These are phyloP conservation scores for Stipa capillata DNA, from an alignment of 176 grass and related monocot genomes.

Conservation along the genomic window DNA sequence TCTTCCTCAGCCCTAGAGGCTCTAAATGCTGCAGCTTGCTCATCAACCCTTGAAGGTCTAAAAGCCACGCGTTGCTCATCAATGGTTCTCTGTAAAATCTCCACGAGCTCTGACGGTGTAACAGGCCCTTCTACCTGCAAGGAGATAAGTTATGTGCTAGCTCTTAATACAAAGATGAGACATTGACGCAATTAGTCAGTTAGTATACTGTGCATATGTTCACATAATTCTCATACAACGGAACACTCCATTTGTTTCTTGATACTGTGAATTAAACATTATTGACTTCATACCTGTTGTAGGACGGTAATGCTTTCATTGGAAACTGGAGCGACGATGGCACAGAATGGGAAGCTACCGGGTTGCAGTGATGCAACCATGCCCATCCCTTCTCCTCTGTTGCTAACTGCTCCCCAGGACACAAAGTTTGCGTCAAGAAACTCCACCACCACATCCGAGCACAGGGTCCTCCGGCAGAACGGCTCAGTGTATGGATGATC, in stretches of 20 bases:
- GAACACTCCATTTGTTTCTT: not conserved
- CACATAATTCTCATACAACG: too few relatives aligned
- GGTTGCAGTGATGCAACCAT: conserved; percentile 45
- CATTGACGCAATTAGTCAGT: not conserved
- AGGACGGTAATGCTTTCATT: conserved; percentile 44
- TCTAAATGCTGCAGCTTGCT: conserved; percentile 1
- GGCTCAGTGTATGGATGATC: conserved; percentile 29
- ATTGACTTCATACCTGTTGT: conserved; percentile 31
- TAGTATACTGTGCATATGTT: too few relatives aligned
- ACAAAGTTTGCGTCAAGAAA: conserved; percentile 76
- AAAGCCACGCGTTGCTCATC: conserved; percentile 53
- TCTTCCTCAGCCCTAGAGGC: conserved; percentile 43
- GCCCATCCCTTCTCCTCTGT: conserved; percentile 27
- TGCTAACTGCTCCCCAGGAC: conserved; percentile 42
- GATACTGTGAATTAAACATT: not conserved
- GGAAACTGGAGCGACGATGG: conserved; percentile 40
- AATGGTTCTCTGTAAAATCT: conserved; percentile 58
- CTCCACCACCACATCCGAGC: conserved; percentile 58
- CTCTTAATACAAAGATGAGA: not conserved
- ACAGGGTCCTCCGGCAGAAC: conserved; percentile 59
- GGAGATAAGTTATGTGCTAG: not conserved
- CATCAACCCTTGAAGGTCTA: not conserved
- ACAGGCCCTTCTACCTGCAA: conserved; percentile 57
- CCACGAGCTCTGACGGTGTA: conserved; percentile 53
- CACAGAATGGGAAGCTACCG: conserved; percentile 61